A percentile compares a stretch with the other conserved stretches of the same genome.
These are phyloP conservation scores for Talaromyces sp. DNA, from an alignment of 2,329 filamentous ascomycete species.

Conservation along the genomic window DNA sequence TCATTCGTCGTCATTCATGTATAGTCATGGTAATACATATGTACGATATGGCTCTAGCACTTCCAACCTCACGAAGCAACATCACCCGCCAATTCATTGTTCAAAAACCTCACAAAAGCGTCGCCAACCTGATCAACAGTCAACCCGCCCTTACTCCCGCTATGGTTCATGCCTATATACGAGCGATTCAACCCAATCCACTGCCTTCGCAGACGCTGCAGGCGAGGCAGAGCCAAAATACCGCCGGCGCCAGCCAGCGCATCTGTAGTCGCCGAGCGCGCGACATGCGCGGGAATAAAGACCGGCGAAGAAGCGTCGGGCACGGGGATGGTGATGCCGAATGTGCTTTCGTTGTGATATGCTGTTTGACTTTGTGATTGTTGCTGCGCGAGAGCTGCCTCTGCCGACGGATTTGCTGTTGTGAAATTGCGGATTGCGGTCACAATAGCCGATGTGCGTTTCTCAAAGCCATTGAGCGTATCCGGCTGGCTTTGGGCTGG, in stretches of 20 bases:
- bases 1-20: neutral
- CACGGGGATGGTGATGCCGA: conserved; percentile 31
- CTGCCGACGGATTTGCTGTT: conserved; percentile 32
- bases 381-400: conserved; percentile 27
- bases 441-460: conserved; percentile 37
- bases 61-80: conserved; percentile 5
- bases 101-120: conserved; percentile 44
- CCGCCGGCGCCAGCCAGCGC: conserved; percentile 38
- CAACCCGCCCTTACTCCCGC: conserved; percentile 27
- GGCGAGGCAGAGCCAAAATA: conserved; percentile 34
- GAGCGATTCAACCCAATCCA: conserved; percentile 43
- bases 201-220: conserved; percentile 41
- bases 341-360: conserved; percentile 5
- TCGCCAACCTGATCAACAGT: conserved; percentile 32
- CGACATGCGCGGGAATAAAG: conserved; percentile 35
- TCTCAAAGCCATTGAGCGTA: conserved; percentile 41
- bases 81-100: conserved; percentile 36
- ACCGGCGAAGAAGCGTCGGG: conserved; percentile 25
- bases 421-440: conserved; percentile 38
- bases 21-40: neutral
- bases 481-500: conserved; percentile 34
- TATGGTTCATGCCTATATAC: conserved; percentile 33
- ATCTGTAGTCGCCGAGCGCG: conserved; percentile 33
- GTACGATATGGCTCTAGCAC: neutral
- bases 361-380: neutral